Evolutionary conservation across 345 rosid species (phyloP), one percentile per base, ranked within the genome.

Genomic region (Euphorbia peplus): DNA sequence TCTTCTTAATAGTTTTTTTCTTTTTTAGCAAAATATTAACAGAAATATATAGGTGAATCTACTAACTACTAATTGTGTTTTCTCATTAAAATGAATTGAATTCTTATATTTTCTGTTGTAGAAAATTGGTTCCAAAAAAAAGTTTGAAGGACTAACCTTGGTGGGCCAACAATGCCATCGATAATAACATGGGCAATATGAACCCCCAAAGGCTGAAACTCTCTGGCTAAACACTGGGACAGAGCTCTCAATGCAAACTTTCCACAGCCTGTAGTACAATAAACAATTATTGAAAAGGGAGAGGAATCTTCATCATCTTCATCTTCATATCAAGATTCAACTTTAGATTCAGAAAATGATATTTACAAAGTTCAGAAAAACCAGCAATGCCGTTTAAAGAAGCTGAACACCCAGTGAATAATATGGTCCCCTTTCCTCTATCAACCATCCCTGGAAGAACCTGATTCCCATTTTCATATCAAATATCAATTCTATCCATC

Each of bases 321-420:
- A n/a, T n/a, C n/a, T n/a, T 65, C 51, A n/a, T 50, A 32, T 32
- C 37, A 35, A 48, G 10, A 35, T 72, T 48, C 42, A 46, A 55
- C 14, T 37, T 39, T 48, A 10, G 21, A 65, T 32, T 58, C 55
- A 51, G 60, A 4, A 1, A 32, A 29, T 48, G 3, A 13, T 25
- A 28, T 9, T 82, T 91, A 93, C 98, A 89, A 67, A 91, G 75
- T 70, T 91, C 91, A 70, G 98, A 78, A 82, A 89, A 89, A 63
- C 98, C 97, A 50, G 97, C 87, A 68, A 86, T 57, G 78, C 91
- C 97, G 55, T 76, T 88, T 73, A 93, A 73, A 18, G 98, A 93
- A 57, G 91, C 97, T 63, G 98, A 83, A 74, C 98, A 93, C 32
- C 98, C 98, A 1, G 96, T 89, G 77, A 93, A 88, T 46, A 93